Base-by-base conservation (phyloP, 441 rosid genomes). In the Gossypium trilobum region DNA sequence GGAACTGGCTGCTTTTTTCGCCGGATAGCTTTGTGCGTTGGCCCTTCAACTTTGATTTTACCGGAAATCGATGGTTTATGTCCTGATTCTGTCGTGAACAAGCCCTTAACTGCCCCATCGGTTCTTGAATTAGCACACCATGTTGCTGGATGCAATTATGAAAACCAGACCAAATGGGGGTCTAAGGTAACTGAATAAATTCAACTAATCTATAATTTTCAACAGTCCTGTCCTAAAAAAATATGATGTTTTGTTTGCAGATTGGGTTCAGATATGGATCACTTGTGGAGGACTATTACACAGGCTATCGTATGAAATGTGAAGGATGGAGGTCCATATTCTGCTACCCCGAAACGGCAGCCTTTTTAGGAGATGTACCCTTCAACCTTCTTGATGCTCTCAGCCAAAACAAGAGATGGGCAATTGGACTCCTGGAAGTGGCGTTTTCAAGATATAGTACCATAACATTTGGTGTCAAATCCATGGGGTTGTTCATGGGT, bases 221-320 rank as follows among this genome's bases (percentile, higher is more conserved):
- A 51, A 42, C 19, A 44, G 27, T 33, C 44, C 6, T 7, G 9
- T 5, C 23, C n/a, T n/a, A 48, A 7, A 16, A 23, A 2, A 29
- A 50, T 19, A 39, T 50, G 25, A 50, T 25, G 17, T 61, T 46
- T 6, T 25, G 17, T 8, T 5, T 79, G 72, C 84, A 92, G 96
- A 79, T 84, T 17, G 98, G 98, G 0, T 83, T 80, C 16, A 76
- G 87, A 71, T 93, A 93, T 44, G 97, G 98, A 0, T 86, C 97
- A 1, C 44, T 91, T 63, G 88, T 85, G 3, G 98, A 93, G 82
- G 95, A 93, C 71, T 87, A 33, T 70, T 82, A 67, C 75, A 89
- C 97, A 6, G 91, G 97, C 0, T 93, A 74, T 59, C 51, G 48
- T 16, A 72, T 87, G 29, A 82, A 87, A 0, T 89, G 93, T 73